These are phyloP conservation scores for Panicum hallii DNA, from an alignment of 202 grass and related monocot genomes.

Conservation along the genomic window DNA sequence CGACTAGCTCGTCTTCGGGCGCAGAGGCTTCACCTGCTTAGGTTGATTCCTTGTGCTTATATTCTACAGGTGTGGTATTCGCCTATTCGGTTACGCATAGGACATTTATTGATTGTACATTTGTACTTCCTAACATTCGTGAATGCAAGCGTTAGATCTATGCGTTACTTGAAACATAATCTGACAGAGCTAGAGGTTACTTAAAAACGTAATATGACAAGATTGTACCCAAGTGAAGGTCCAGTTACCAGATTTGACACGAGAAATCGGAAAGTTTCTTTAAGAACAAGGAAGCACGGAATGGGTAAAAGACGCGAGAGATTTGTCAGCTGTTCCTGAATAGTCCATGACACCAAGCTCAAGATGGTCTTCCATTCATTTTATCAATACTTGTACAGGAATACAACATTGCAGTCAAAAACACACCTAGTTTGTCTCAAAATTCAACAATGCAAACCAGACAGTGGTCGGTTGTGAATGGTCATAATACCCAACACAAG, in stretches of 20 bases:
- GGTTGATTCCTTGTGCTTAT: background rate
- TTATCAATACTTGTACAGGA: conserved; percentile 10
- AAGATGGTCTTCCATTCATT: background rate
- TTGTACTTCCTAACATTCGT: background rate
- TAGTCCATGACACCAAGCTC: background rate
- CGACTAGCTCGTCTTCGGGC: background rate
- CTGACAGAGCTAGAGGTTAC: background rate
- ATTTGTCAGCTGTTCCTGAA: background rate
- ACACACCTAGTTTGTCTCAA: conserved; percentile 1
- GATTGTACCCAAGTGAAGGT: background rate
- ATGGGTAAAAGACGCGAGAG: too few relatives aligned
- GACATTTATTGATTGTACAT: background rate
- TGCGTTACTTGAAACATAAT: background rate
- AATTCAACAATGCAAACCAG: conserved; percentile 1
- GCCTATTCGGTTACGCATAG: background rate
- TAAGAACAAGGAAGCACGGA: background rate
- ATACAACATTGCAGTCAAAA: conserved; percentile 25
- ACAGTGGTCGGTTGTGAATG: background rate
- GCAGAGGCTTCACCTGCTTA: background rate
- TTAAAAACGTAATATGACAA: background rate
- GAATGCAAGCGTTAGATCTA: conserved; percentile 12
- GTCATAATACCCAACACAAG: background rate
- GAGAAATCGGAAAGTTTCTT: background rate
- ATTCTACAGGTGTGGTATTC: background rate
- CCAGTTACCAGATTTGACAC: background rate